Percentiles rank a stretch among this genome's conserved stretches.
These are phyloP conservation scores for Elaeis oleifera DNA, from an alignment of 202 grass and related monocot species.

Conservation along the genomic window DNA sequence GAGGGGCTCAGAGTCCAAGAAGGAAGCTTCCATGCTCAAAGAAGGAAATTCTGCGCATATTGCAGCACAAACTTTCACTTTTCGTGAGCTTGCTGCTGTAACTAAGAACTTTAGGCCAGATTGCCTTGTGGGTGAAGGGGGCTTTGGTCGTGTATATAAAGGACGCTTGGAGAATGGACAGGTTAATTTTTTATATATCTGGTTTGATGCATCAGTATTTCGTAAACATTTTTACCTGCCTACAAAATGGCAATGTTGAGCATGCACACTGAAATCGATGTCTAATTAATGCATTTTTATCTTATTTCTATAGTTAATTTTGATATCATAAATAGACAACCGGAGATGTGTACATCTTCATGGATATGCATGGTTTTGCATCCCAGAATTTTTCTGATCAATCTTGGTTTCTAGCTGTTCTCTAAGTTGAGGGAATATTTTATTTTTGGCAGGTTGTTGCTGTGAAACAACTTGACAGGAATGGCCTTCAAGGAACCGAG, in stretches of 20 bases:
- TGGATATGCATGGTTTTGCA: too few species aligned
- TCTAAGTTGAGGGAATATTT: not conserved
- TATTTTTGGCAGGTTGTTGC: constrained; percentile 47
- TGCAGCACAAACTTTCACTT: constrained; percentile 77
- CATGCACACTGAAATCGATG: too few species aligned
- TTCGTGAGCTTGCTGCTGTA: constrained; percentile 61
- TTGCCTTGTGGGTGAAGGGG: constrained; percentile 85
- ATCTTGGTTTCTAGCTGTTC: not conserved
- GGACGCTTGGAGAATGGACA: constrained; percentile 82
- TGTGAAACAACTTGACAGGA: constrained; percentile 93
- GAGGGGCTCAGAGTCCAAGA: constrained; percentile 28
- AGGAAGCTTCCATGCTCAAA: constrained; percentile 47
- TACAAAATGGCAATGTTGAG: not conserved
- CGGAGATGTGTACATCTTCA: too few species aligned
- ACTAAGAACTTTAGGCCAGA: constrained; percentile 89
- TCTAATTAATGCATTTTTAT: too few species aligned
- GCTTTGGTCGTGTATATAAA: constrained; percentile 89
- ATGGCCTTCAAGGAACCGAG: constrained; percentile 89
- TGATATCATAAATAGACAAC: too few species aligned
- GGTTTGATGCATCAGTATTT: too few species aligned
- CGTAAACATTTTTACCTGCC: not conserved
- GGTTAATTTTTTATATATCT: constrained; percentile 28
- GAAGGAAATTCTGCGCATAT: constrained; percentile 48
- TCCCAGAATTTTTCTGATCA: too few species aligned
- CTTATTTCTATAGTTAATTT: too few species aligned